Evolutionary conservation across 225 moss, liverwort and hornwort genomes (phyloP).

Genomic region (Pleurozium schreberi): DNA sequence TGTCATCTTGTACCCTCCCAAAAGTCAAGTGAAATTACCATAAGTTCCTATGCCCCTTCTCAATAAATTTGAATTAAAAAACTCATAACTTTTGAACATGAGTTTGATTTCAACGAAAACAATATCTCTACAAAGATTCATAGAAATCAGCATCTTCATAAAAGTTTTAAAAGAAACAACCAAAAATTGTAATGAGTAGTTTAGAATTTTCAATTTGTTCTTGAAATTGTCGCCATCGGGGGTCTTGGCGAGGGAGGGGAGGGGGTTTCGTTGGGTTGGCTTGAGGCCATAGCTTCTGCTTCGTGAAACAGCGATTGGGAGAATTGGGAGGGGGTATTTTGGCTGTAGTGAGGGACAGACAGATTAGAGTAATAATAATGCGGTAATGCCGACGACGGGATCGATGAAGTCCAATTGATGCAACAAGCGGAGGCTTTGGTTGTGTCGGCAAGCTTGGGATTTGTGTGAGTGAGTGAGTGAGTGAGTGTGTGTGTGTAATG

Average conservation of each 20-base stretch:
- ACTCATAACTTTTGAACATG: neutral
- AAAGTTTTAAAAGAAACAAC: neutral
- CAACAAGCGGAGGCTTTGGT: neutral
- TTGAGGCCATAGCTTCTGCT: neutral
- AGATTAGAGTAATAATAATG: neutral
- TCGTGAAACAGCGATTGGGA: neutral
- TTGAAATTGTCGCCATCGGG: no score
- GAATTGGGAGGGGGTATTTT: neutral
- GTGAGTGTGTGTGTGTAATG: neutral
- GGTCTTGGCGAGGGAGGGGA: no score
- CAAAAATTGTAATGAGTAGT: neutral
- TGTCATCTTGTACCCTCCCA: fast-evolving
- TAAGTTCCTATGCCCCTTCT: neutral
- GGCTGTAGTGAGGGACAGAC: neutral
- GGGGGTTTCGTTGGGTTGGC: neutral
- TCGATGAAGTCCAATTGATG: neutral
- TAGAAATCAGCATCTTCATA: neutral
- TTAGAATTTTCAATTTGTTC: no score
- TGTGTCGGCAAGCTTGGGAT: neutral
- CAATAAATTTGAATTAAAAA: neutral
- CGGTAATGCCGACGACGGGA: neutral
- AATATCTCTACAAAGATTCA: fast-evolving
- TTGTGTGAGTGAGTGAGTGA: neutral
- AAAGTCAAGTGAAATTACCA: neutral
- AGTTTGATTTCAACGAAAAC: neutral